Base-by-base conservation (phyloP, 495 filamentous ascomycete genomes). In the Daldinia bambusicola region DNA sequence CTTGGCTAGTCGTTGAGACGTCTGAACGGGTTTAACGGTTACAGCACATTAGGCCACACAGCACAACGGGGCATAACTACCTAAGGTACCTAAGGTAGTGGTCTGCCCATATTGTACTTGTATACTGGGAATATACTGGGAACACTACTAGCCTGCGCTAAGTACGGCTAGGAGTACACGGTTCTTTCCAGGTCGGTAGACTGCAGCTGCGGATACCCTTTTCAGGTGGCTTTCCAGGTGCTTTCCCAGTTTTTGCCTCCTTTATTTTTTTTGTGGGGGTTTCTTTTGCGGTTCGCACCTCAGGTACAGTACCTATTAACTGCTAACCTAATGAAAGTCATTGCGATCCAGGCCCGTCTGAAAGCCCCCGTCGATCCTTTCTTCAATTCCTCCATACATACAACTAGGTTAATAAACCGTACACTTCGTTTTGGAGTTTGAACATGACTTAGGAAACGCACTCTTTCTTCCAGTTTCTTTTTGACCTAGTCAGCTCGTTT, bases 251-350 rank as follows among this genome's bases (percentile, higher is more conserved):
- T 31, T 14, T 52, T 40, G 50, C 66, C 69, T 71, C 69, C 69
- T 71, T 71, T 71, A 59, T 71, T 67, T 67, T 71, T 59, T 71
- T 59, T 40, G 55, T 63, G 69, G 18, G 55, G 26, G 26, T 26
- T 36, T 45, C 16, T n/a, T 5, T 58, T 31, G 30, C 16, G 30
- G 18, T 58, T 57, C 26, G 12, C 51, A 43, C 26, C 26, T 26
- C 3, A 26, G 26, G 26, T 26, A 26, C 26, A 3, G 26, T 26
- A 26, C 26, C 26, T 26, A n/a, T n/a, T n/a, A n/a, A n/a, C n/a
- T n/a, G n/a, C n/a, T n/a, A n/a, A n/a, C 3, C 26, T 26, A 61
- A n/a, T 26, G 45, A 38, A 58, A 53, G 57, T 57, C 63, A 55
- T 41, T 71, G 36, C 62, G 63, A 63, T 67, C 69, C 63, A 63